Evolutionary conservation across 805 yeast genomes (phyloP), one percentile per base, ranked within the genome.

Genomic region (Naumovozyma castellii): DNA sequence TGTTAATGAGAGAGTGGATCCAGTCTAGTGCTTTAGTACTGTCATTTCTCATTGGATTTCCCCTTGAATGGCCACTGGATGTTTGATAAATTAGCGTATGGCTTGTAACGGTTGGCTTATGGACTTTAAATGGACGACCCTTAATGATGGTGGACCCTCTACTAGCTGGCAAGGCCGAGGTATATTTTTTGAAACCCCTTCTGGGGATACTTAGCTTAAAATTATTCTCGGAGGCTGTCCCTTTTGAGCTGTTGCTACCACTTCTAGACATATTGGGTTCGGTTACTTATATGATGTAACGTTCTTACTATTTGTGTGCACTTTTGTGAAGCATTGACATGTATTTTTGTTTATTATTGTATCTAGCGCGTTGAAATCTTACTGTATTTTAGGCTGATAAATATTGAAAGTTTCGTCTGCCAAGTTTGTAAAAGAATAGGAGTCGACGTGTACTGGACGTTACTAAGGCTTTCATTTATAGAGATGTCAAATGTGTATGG

Each of bases 1-100:
- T 52, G 13, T 33, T 27, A 15, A 57, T 53, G 16, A 56, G 22
- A 0, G 56, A 50, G 3, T 44, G 40, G 12, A 55, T 36, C 57
- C 56, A 53, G 19, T 39, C 20, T 34, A 53, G 38, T 2, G 53
- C 43, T 18, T 45, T 37, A 2, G 45, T 16, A 25, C n/a, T 28
- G 9, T 17, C 5, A 17, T 6, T 4, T 29, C 17, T 5, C 10
- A 12, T 2, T 36, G 18, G 35, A 8, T 12, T 32, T 14, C n/a
- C 35, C n/a, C 10, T 17, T 32, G 35, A 32, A 32, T 5, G 6
- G 14, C 13, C 15, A 5, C 32, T 9, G n/a, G n/a, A n/a, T n/a
- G n/a, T n/a, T n/a, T n/a, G n/a, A n/a, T n/a, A n/a, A n/a, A n/a
- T n/a, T n/a, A n/a, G n/a, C n/a, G n/a, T n/a, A n/a, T n/a, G n/a